Percentiles rank a stretch among this genome's conserved stretches.
These are phyloP conservation scores for Crucihimalaya himalaica DNA, from an alignment of 345 rosid genomes.

Conservation along the genomic window DNA sequence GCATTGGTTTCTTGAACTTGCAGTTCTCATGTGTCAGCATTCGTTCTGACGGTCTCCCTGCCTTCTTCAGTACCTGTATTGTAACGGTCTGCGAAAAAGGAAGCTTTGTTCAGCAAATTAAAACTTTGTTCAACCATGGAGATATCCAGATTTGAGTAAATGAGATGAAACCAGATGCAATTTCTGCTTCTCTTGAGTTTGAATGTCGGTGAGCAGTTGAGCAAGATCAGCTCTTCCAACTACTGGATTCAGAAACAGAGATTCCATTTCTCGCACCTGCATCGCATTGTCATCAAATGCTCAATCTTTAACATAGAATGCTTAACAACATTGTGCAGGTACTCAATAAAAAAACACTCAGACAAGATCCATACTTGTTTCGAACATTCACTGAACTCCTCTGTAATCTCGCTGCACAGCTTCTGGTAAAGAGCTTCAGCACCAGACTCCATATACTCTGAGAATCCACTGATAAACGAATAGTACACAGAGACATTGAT, in stretches of 20 bases:
- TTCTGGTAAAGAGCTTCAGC: conserved; percentile 80
- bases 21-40: conserved; percentile 73
- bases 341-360: neutral
- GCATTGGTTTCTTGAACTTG: conserved; percentile 65
- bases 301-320: neutral
- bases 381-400: conserved; percentile 83
- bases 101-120: neutral
- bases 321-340: neutral
- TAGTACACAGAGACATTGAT: neutral
- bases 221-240: conserved; percentile 68
- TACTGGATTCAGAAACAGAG: conserved; percentile 54
- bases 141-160: neutral
- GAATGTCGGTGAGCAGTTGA: conserved; percentile 70
- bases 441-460: conserved; percentile 70
- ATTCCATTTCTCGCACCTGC: conserved; percentile 79
- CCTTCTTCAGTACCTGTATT: conserved; percentile 83
- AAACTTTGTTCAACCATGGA: neutral
- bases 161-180: conserved; percentile 60
- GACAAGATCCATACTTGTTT: conserved; percentile 56
- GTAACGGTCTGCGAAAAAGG: conserved; percentile 59
- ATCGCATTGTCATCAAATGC: conserved; percentile 7
- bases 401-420: conserved; percentile 76
- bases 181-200: conserved; percentile 83
- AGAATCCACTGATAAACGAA: conserved; percentile 60
- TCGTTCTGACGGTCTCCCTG: conserved; percentile 81